phyloP scores from a whole-genome alignment of 371 early-diverging fungal genomes.

The Mucor mucedo region DNA sequence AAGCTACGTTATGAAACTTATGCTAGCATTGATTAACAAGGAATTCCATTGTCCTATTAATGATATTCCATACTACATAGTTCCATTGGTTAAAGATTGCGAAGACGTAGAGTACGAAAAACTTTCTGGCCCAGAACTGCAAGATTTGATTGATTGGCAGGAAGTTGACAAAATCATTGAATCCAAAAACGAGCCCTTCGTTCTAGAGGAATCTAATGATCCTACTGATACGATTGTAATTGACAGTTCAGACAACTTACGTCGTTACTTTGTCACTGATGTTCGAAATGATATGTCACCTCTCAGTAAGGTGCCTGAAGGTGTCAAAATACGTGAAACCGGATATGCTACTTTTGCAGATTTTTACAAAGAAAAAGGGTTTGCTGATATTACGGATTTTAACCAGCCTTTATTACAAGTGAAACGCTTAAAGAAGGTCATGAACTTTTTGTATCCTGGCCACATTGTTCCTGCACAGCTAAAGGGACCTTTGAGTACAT shows the following conservation, averaged over 20 bases:
- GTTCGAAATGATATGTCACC: constrained; percentile 54
- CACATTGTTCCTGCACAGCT: constrained; percentile 24
- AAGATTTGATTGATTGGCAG: constrained; percentile 64
- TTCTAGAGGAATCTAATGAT: background rate
- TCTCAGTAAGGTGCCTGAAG: constrained; percentile 35
- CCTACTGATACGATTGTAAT: constrained; percentile 54
- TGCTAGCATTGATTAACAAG: constrained; percentile 57
- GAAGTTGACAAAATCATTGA: constrained; percentile 37
- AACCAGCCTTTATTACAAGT: constrained; percentile 62
- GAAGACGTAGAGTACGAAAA: constrained; percentile 16
- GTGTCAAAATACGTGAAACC: constrained; percentile 36
- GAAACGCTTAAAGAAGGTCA: constrained; percentile 41
- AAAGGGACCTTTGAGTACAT: constrained; percentile 38
- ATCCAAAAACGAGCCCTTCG: constrained; percentile 15
- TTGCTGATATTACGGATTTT: constrained; percentile 19
- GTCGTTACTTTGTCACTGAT: constrained; percentile 62
- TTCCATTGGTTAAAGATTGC: constrained; percentile 45
- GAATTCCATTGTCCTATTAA: constrained; percentile 56
- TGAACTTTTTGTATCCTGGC: constrained; percentile 59
- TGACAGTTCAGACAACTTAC: constrained; percentile 56
- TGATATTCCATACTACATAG: constrained; percentile 62
- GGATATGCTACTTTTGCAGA: constrained; percentile 53
- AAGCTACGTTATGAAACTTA: constrained; percentile 55
- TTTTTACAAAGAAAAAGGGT: constrained; percentile 50
- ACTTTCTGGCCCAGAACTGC: constrained; percentile 2